Conservation (phyloP, 306 rosid genomes). For the Vigna angularis region DNA sequence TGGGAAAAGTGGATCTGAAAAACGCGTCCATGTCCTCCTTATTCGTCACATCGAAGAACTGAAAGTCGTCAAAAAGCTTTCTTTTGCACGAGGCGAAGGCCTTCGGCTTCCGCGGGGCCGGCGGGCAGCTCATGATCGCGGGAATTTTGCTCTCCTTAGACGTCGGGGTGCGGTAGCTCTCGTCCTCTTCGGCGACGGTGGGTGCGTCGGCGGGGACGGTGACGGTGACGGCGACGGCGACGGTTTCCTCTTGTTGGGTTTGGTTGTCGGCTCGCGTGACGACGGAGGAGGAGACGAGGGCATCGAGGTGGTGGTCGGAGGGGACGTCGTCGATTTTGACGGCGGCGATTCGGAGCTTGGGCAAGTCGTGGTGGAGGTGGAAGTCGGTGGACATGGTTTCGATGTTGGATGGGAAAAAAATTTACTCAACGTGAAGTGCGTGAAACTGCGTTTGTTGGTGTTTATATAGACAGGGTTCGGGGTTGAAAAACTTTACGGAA, state of each 20-base stretch:
- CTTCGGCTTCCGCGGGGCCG: slow-evolving; percentile 51
- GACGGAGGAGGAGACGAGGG: not conserved
- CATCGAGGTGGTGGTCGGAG: not conserved
- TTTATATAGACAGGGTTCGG: slow-evolving; percentile 7
- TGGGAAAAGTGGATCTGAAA: slow-evolving; percentile 55
- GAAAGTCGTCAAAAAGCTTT: slow-evolving; percentile 44
- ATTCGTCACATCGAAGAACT: slow-evolving; percentile 39
- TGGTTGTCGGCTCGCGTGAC: not conserved
- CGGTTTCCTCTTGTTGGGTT: not conserved
- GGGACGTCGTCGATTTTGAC: not conserved
- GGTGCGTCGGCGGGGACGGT: not conserved
- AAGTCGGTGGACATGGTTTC: slow-evolving; percentile 51
- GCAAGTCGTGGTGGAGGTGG: slow-evolving; percentile 43
- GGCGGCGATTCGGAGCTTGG: slow-evolving; percentile 40
- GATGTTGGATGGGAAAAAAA: slow-evolving; percentile 26
- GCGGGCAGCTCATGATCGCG: slow-evolving; percentile 46
- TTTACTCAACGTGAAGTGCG: slow-evolving; percentile 40
- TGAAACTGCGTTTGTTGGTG: slow-evolving; percentile 40
- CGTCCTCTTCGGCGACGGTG: slow-evolving; percentile 6
- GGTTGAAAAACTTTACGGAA: slow-evolving; percentile 43
- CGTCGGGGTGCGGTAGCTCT: slow-evolving; percentile 50
- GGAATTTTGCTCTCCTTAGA: slow-evolving; percentile 54
- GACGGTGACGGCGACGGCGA: not conserved
- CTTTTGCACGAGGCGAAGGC: slow-evolving; percentile 41
- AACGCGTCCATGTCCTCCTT: slow-evolving; percentile 51